Conservation (phyloP, 2,329 filamentous ascomycete species). For the Neofusicoccum laricinum region DNA sequence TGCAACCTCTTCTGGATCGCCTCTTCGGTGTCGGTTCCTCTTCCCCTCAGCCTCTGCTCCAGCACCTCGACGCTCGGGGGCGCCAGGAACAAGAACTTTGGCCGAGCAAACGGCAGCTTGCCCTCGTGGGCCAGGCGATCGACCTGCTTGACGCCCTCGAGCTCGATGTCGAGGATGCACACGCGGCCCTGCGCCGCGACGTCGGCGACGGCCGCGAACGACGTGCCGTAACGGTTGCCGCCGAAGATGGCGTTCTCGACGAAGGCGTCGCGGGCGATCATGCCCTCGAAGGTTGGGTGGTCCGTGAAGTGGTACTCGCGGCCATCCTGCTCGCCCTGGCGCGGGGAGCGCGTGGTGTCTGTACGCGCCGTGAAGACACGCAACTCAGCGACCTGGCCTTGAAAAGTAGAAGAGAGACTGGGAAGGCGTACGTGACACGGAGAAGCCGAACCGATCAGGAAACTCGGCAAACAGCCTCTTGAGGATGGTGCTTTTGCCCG, state of each 20-base stretch:
- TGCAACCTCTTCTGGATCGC: slow-evolving; percentile 47
- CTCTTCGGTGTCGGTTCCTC: slow-evolving; percentile 46
- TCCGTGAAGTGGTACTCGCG: slow-evolving; percentile 78
- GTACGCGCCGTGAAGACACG: slow-evolving; percentile 8
- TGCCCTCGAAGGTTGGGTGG: slow-evolving; percentile 63
- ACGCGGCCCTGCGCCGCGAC: slow-evolving; percentile 68
- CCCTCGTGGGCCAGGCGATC: slow-evolving; percentile 56
- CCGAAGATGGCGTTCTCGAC: slow-evolving; percentile 86
- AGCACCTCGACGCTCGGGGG: slow-evolving; percentile 74
- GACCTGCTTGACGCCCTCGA: slow-evolving; percentile 97
- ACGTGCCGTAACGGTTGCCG: slow-evolving; percentile 84
- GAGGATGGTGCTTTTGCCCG: slow-evolving; percentile 79
- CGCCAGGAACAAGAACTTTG: slow-evolving; percentile 80
- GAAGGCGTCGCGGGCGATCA: slow-evolving; percentile 70
- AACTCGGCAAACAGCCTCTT: slow-evolving; percentile 66
- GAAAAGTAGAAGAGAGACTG: slow-evolving; percentile 18
- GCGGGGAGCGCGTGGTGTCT: slow-evolving; percentile 79
- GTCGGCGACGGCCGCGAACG: slow-evolving; percentile 72
- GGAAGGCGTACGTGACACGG: slow-evolving; percentile 37
- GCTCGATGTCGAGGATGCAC: slow-evolving; percentile 92
- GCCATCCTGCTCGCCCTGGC: slow-evolving; percentile 71
- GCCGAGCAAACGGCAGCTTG: slow-evolving; percentile 54
- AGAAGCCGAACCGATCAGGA: slow-evolving; percentile 64
- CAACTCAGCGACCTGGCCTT: no score
- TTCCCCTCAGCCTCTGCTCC: slow-evolving; percentile 55